phyloP scores from a whole-genome alignment of 2,329 filamentous ascomycete species.

The Fusarium illudens region DNA sequence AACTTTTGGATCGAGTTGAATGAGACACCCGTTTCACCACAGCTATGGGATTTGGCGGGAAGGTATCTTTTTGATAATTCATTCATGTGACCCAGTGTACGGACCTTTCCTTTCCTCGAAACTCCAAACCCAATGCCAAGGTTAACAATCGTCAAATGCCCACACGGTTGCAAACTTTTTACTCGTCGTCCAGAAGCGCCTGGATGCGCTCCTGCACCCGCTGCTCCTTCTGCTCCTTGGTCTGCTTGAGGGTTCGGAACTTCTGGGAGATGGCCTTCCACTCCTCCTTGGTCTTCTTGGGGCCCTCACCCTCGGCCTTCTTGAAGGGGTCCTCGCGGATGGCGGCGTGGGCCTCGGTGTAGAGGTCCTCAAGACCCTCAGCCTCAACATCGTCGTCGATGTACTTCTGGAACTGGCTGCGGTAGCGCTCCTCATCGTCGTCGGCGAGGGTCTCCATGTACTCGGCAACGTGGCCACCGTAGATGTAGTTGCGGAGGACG shows the following conservation, averaged over 20 bases:
- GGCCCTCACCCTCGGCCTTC: constrained; percentile 77
- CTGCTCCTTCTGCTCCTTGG: constrained; percentile 82
- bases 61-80: constrained; percentile 47
- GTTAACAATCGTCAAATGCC: constrained; percentile 43
- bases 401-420: constrained; percentile 97
- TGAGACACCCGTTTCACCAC: constrained; percentile 43
- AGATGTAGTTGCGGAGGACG: constrained; percentile 99
- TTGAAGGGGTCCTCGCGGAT: constrained; percentile 99
- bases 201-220: constrained; percentile 92
- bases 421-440: constrained; percentile 99
- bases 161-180: constrained; percentile 43
- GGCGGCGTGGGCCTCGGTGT: constrained; percentile 91
- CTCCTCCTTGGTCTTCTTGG: constrained; percentile 97
- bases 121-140: constrained; percentile 52
- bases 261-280: constrained; percentile 97
- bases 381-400: constrained; percentile 97
- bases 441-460: constrained; percentile 99
- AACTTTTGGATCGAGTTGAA: constrained; percentile 32
- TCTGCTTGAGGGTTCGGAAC: constrained; percentile 80
- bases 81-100: constrained; percentile 50
- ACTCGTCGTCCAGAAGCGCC: constrained; percentile 69
- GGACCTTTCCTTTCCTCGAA: constrained; percentile 48
- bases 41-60: constrained; percentile 45
- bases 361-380: constrained; percentile 95
- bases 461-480: constrained; percentile 96